phyloP scores from a whole-genome alignment of 345 rosid genomes.

The Raphanus sativus region DNA sequence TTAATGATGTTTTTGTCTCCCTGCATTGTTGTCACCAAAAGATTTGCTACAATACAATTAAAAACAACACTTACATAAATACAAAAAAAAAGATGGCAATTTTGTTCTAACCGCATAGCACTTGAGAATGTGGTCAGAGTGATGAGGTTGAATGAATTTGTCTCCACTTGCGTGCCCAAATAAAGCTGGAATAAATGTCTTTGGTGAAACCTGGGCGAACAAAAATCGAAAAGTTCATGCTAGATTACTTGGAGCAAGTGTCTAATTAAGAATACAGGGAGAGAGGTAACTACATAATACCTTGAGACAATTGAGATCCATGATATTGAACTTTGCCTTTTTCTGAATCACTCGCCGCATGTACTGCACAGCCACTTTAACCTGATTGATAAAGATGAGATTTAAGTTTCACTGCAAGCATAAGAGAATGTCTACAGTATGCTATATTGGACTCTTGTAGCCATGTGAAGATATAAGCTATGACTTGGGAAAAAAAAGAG shows the following conservation, averaged over 20 bases:
- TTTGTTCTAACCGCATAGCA: conserved; percentile 60
- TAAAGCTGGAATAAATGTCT: conserved; percentile 88
- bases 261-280: background rate
- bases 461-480: conserved; percentile 5
- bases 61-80: background rate
- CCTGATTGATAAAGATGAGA: conserved; percentile 46
- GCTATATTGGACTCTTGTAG: conserved; percentile 1
- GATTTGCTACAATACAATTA: conserved; percentile 2
- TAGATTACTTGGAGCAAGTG: conserved; percentile 7
- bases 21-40: conserved; percentile 44
- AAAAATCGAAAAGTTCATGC: conserved; percentile 2
- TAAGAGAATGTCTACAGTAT: background rate
- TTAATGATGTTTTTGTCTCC: conserved; percentile 94
- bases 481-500: background rate
- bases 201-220: conserved; percentile 66
- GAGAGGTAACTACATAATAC: conserved; percentile 33
- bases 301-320: conserved; percentile 89
- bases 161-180: conserved; percentile 93
- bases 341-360: conserved; percentile 84
- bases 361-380: conserved; percentile 92
- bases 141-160: conserved; percentile 87
- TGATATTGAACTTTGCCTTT: conserved; percentile 96
- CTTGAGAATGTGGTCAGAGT: conserved; percentile 73
- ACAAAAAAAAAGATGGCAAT: background rate
- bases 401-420: background rate